These are phyloP conservation scores for Exophiala viscosa DNA, from an alignment of 2,329 filamentous ascomycete species.

Conservation along the genomic window DNA sequence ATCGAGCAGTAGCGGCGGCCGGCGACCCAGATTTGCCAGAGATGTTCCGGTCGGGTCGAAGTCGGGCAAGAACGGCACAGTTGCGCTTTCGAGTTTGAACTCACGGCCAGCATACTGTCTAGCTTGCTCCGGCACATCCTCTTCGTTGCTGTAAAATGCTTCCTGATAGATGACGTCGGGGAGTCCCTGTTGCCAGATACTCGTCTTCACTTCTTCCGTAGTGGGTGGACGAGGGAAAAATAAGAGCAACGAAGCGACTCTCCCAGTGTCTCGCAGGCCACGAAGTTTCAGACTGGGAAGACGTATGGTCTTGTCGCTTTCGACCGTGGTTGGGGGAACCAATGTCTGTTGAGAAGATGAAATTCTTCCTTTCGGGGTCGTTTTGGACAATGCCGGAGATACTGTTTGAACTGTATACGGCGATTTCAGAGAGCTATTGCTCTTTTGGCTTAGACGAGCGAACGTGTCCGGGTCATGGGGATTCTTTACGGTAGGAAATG, in stretches of 20 bases:
- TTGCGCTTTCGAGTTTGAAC: constrained; percentile 72
- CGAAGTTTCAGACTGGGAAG: neutral
- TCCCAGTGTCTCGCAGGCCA: neutral
- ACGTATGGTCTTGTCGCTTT: neutral
- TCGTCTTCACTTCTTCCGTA: constrained; percentile 47
- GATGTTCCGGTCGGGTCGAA: constrained; percentile 66
- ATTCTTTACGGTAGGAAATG: constrained; percentile 75
- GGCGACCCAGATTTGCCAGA: constrained; percentile 54
- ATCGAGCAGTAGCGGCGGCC: constrained; percentile 47
- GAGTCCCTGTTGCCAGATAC: constrained; percentile 53
- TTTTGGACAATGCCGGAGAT: constrained; percentile 4
- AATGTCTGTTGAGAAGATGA: constrained; percentile 10
- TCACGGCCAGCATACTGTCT: constrained; percentile 86
- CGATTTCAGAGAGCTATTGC: constrained; percentile 50
- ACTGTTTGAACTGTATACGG: constrained; percentile 23
- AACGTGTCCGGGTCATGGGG: constrained; percentile 62
- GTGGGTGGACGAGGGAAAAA: constrained; percentile 29
- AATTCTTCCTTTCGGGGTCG: neutral
- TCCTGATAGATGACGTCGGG: constrained; percentile 76
- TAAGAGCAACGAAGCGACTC: neutral
- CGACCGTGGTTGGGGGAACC: constrained; percentile 2
- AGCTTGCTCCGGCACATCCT: constrained; percentile 71
- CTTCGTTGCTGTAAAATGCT: constrained; percentile 78
- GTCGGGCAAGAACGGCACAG: constrained; percentile 71
- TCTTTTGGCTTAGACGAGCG: constrained; percentile 64